Evolutionary conservation across 306 rosid genomes (phyloP), one percentile per base, ranked within the genome.

Genomic region (Inga laurina): DNA sequence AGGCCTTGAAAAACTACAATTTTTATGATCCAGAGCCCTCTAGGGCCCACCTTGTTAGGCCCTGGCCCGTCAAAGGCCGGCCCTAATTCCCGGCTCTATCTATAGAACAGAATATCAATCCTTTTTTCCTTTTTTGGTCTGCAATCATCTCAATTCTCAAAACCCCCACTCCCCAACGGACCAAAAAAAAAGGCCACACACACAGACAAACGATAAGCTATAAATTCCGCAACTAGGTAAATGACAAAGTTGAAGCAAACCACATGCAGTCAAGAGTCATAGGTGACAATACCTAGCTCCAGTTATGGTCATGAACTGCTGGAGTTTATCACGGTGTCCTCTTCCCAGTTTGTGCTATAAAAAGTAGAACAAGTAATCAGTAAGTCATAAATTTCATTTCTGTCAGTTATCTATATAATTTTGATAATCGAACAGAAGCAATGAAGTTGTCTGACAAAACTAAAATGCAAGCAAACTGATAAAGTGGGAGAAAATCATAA

Each of bases 311-410:
- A 97, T 84, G 86, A 97, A 97, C 90, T 97, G 99, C 88, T 97
- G 98, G 81, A 97, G 83, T 89, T 97, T 97, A 85, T 97, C 99
- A 5, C 98, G 98, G 43, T 94, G 94, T 44, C 98, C 97, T 88
- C 98, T 91, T 49, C 95, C 97, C 85, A 92, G 84, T 78, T 94
- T 97, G 79, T 94, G 94, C 99, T 97, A 94, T 80, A 68, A 67
- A 86, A 41, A 88, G 77, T 49, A 83, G 66, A 78, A 81, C 49
- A 70, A 77, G 59, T 57, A 79, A 66, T 70, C 62, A 81, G 51
- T 32, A 66, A 54, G 30, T 35, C 45, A 15, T 15, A 39, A 71
- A 43, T n/a, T 12, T 37, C 35, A 76, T 39, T 76, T n/a, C 10
- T 21, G 69, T 5, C 45, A 39, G 37, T 54, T 44, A 21, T 41